Base-by-base conservation (phyloP, 805 yeast species). In the Cyberlindnera suaveolens region DNA sequence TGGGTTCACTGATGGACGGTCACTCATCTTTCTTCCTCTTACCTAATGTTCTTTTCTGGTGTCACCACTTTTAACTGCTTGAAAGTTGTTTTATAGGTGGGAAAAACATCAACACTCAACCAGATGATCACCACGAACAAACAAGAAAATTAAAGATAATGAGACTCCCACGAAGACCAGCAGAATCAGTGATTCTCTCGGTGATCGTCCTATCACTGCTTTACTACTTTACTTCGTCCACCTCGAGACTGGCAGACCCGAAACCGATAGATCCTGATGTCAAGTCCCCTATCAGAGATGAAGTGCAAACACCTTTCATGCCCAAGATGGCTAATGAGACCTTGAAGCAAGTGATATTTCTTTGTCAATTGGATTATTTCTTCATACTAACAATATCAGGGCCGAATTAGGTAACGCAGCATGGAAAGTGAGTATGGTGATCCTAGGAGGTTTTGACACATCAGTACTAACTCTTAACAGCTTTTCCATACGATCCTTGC, bases 311-410 rank as follows among this genome's bases (percentile, higher is more conserved):
- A 8, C 53, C 59, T n/a, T 56, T 58, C 57, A 93, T 93, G 99
- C 96, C 96, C 6, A 77, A 86, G 52, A 89, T 93, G 96, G 85
- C 85, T 14, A 91, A 91, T 62, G 89, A 81, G 51, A 83, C 89
- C 0, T 66, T 79, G 41, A 77, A 79, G 56, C 33, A 19, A 32
- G 41, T 20, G 14, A n/a, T 20, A 23, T 14, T 26, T 15, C 14
- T 20, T 23, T 14, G 4, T 16, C 26, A 16, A 26, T 29, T 6
- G 16, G n/a, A 10, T 11, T 10, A n/a, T 17, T 27, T 27, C 33
- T 36, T 27, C 6, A 17, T 19, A 39, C 6, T 13, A 19, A 15
- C 20, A 29, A 6, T 23, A 23, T 23, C 31, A 39, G 41, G 17
- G 93, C 95, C 2, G 93, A 85, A 55, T 73, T 91, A 6, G 99